These are phyloP conservation scores for Agrocybe praecox DNA, from an alignment of 768 basidiomycete species.

Conservation along the genomic window DNA sequence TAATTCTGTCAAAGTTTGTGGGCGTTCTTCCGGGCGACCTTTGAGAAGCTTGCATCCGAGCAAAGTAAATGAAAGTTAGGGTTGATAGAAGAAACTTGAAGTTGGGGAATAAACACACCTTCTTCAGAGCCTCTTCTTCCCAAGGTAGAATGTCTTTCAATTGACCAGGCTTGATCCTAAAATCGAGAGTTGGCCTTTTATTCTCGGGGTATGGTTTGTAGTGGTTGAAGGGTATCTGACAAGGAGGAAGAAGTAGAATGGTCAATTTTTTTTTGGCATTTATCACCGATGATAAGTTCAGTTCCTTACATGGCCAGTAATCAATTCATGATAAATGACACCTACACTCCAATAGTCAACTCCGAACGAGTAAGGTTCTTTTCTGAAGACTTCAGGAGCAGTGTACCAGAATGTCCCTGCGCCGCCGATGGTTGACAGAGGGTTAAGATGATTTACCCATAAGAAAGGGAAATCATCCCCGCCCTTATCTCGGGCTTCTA, in stretches of 20 bases:
- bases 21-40: conserved; percentile 19
- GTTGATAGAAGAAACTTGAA: neutral
- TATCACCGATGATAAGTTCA: neutral
- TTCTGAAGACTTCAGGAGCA: conserved; percentile 34
- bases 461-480: conserved; percentile 28
- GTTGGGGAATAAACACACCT: conserved; percentile 9
- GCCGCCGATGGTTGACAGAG: conserved; percentile 23
- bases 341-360: conserved; percentile 82
- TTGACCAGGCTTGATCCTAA: conserved; percentile 25
- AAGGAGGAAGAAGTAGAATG: neutral
- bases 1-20: conserved; percentile 19
- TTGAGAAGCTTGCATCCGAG: conserved; percentile 14
- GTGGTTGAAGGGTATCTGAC: conserved; percentile 27
- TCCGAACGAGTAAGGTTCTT: conserved; percentile 32
- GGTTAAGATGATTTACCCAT: conserved; percentile 24
- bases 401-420: conserved; percentile 35
- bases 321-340: conserved; percentile 71
- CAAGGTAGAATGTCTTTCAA: conserved; percentile 17
- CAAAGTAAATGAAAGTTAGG: neutral
- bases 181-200: conserved; percentile 23
- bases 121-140: conserved; percentile 17
- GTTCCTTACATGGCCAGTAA: conserved; percentile 54
- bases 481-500: conserved; percentile 22
- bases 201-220: conserved; percentile 24
- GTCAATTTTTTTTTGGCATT: neutral